phyloP scores from a whole-genome alignment of 768 basidiomycete species.

The Lentinula guzmanii region DNA sequence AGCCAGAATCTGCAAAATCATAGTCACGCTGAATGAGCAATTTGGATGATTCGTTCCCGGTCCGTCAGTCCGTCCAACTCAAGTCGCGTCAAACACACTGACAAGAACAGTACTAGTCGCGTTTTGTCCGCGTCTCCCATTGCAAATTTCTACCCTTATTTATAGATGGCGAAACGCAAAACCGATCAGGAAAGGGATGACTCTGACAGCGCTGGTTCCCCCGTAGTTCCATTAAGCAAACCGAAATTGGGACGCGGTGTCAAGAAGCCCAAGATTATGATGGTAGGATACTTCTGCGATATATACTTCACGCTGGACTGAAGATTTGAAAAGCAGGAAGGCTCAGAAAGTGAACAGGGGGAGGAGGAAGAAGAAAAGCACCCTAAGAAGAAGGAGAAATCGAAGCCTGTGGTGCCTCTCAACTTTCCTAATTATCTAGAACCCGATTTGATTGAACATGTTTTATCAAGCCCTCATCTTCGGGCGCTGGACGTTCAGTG shows the following conservation, averaged over 20 bases:
- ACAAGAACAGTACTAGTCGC: not conserved
- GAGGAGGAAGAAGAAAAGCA: constrained; percentile 10
- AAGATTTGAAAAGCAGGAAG: constrained; percentile 13
- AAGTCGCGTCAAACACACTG: not conserved
- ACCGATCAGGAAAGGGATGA: not conserved
- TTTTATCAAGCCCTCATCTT: not conserved
- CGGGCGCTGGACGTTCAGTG: constrained; percentile 8
- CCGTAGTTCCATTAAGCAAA: not conserved
- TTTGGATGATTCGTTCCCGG: not conserved
- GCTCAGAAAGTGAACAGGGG: not conserved
- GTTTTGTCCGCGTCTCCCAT: not conserved
- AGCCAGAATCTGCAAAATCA: constrained; percentile 7
- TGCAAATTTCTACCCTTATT: not conserved
- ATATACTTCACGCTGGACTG: constrained; percentile 12
- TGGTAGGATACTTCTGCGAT: not conserved
- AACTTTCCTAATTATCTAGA: not conserved
- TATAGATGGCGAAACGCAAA: not conserved
- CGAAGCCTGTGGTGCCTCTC: not conserved
- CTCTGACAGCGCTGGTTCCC: not conserved
- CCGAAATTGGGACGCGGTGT: not conserved
- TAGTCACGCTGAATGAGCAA: not conserved
- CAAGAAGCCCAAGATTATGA: constrained; percentile 4
- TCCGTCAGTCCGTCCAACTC: not conserved
- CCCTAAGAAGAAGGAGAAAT: constrained; percentile 17
- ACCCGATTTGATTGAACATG: not conserved